A percentile compares a stretch with the other conserved stretches of the same genome.
Evolutionary conservation across 2,329 filamentous ascomycete genomes (phyloP).

Genomic region (Venturiaceae sp.): DNA sequence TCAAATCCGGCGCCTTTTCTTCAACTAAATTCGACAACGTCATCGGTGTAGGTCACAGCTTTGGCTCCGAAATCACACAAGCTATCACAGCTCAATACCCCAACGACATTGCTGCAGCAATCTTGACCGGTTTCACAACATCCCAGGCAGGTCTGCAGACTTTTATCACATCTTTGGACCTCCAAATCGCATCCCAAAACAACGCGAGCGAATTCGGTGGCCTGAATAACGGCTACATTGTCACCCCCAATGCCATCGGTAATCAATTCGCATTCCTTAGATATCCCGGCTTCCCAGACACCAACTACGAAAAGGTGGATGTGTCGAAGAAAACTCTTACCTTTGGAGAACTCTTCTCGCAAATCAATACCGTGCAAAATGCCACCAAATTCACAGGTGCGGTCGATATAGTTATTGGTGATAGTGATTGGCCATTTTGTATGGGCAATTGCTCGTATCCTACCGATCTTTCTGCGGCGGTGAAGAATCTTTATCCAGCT

Average conservation of each 20-base stretch:
- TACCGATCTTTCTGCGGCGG: too few relatives aligned
- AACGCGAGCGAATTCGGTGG: conserved; percentile 18
- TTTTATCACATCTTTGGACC: conserved; percentile 13
- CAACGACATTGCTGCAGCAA: conserved; percentile 22
- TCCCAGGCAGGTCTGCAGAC: conserved; percentile 11
- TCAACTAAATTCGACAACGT: conserved; percentile 22
- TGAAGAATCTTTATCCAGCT: too few relatives aligned
- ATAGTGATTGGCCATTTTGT: too few relatives aligned
- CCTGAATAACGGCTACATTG: conserved; percentile 19
- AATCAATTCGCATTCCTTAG: conserved; percentile 22
- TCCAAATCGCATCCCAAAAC: conserved; percentile 15
- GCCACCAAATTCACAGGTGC: not conserved
- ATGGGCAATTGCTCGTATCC: too few relatives aligned
- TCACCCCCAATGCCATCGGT: conserved; percentile 12
- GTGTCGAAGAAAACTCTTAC: conserved; percentile 19
- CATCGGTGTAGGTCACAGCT: conserved; percentile 30
- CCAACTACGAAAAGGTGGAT: conserved; percentile 16
- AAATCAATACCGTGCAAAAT: not conserved
- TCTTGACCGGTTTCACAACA: conserved; percentile 27
- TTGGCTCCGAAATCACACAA: conserved; percentile 25
- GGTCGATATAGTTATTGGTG: not conserved
- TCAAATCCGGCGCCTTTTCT: conserved; percentile 19
- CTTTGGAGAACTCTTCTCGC: conserved; percentile 16
- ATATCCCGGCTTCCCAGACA: conserved; percentile 18
- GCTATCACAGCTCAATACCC: conserved; percentile 23